Base-by-base conservation (phyloP, 768 basidiomycete species). In the Boletus sp. region DNA sequence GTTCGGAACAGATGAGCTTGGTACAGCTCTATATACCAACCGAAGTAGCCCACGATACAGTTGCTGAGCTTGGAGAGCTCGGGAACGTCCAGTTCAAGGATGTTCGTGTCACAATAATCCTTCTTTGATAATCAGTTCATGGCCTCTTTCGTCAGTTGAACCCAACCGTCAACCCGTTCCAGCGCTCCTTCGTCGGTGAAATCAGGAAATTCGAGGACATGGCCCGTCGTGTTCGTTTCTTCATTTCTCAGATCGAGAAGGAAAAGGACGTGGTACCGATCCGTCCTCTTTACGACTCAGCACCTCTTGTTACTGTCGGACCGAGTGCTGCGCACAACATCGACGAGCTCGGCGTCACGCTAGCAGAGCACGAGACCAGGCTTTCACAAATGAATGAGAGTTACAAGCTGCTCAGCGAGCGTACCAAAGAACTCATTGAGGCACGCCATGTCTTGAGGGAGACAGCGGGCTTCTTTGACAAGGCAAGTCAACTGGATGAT, bases 61-160 rank as follows among this genome's bases (percentile, higher is more conserved):
- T 98, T 56, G 86, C 89, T 49, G 93, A 96, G 70, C 84, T 99
- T 17, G 97, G 93, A 61, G 93, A 97, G 72, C 84, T 98, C 41
- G 93, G 95, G 43, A 82, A 96, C 72, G 89, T 98, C 27, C 93
- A 98, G 70, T 97, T 98, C 75, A 96, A 95, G 76, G 97, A 99
- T 74, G 93, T 95, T 63, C 62, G 89, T 72, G n/a, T 27, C 9
- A 17, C 59, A 14, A 7, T 23, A 17, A 34, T 3, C n/a, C 25
- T 58, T 7, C 33, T 17, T 43, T 37, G 27, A 27, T 42, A 13
- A 11, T 32, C 38, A 6, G 38, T 52, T 61, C 57, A 52, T 39
- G 47, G 55, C 29, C 32, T 19, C 51, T 32, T 37, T 50, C 25
- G 25, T 5, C 68, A 98, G 95, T 76, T 98, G 62, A 98, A 98